phyloP scores from a whole-genome alignment of 2,329 filamentous ascomycete genomes.

The Thermothelomyces thermophilus region DNA sequence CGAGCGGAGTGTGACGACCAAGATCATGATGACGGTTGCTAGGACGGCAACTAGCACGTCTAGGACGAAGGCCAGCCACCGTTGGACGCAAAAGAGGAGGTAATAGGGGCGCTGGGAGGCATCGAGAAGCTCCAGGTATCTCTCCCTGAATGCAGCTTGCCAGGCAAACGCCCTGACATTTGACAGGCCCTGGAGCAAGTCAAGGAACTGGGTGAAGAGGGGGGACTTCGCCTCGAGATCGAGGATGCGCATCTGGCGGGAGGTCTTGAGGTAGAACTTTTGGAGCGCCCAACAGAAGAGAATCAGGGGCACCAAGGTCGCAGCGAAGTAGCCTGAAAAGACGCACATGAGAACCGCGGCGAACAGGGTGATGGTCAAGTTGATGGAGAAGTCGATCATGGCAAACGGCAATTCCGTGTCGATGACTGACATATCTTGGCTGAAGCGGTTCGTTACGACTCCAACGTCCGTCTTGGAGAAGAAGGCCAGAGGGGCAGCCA shows the following conservation, averaged over 20 bases:
- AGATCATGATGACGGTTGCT: neutral
- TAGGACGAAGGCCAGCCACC: neutral
- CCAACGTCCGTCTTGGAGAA: neutral
- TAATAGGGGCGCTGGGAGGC: neutral
- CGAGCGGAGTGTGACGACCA: neutral
- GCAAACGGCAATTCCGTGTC: neutral
- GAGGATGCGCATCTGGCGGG: neutral
- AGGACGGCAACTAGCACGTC: neutral
- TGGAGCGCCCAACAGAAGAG: no score
- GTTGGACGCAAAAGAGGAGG: neutral
- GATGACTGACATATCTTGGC: neutral
- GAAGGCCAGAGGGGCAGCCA: neutral
- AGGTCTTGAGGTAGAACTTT: neutral
- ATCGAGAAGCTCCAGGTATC: no score
- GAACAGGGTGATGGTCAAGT: no score
- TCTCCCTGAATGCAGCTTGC: no score
- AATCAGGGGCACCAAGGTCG: no score
- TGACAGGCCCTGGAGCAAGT: neutral
- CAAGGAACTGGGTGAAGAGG: neutral
- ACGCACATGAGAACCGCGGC: no score
- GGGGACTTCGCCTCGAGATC: neutral
- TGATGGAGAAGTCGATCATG: neutral
- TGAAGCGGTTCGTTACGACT: neutral
- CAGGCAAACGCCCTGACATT: no score
- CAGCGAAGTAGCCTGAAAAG: no score